Base-by-base conservation (phyloP, 2,329 filamentous ascomycete species). In the Aspergillus eucalypticola region DNA sequence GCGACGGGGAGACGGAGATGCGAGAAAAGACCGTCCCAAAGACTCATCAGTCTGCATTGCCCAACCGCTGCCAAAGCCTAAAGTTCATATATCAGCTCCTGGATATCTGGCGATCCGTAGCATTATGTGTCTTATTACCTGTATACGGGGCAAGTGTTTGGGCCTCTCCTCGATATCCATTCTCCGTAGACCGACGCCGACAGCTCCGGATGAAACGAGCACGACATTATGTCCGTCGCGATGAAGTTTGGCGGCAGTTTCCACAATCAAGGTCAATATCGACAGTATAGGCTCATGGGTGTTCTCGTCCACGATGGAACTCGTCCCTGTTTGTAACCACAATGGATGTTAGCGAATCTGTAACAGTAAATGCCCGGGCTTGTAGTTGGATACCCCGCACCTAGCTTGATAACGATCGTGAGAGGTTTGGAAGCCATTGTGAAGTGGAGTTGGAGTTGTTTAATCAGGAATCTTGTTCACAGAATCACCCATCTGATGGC, bases 251-350 rank as follows among this genome's bases (percentile, higher is more conserved):
- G 94, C 90, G 13, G 92, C 92, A 19, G 95, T 98, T 79, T 98
- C 92, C 65, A 98, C 95, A 66, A 99, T 97, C 61, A 94, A 82
- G 62, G 90, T 93, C 59, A 99, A 82, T 67, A 92, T 96, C 4
- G 93, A 95, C 41, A 99, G 84, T 38, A 97, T 86, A 3, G 95
- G 95, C 73, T 97, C 91, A 78, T 96, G 95, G 21, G 91, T 96
- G 73, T 88, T 90, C 76, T 99, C 95, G 78, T 98, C 92, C 66
- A 99, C 93, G 68, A 99, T 98, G n/a, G 95, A 98, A 77, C 92
- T 97, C 50, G 95, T 98, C 70, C 95, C 95, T 99, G 68, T 62
- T 60, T 53, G 25, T 50, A 11, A n/a, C 42, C 64, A 60, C 65
- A 52, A n/a, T 19, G 56, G 29, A 42, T 49, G 60, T 71, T 60